Percentiles rank a stretch among this genome's conserved stretches.
Conservation (phyloP, 179 eudicot species). For the Nepenthes alata region DNA sequence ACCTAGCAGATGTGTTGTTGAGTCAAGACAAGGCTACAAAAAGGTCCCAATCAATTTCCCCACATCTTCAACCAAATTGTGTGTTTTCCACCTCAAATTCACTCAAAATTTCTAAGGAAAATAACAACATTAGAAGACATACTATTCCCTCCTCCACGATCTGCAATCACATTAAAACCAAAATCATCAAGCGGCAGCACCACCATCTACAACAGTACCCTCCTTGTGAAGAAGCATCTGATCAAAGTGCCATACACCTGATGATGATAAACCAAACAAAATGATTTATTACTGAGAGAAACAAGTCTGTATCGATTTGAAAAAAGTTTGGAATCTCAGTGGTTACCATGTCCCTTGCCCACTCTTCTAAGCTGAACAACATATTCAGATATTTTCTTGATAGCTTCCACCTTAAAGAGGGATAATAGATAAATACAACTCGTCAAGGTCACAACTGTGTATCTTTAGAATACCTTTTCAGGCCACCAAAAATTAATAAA, state of each 20-base stretch:
- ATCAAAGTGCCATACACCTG: slow-evolving; percentile 75
- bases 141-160: no score
- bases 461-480: neutral
- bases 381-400: slow-evolving; percentile 80
- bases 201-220: slow-evolving; percentile 17
- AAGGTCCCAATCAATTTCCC: no score
- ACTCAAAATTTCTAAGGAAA: no score
- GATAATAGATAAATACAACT: neutral
- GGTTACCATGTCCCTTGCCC: slow-evolving; percentile 89
- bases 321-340: neutral
- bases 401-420: slow-evolving; percentile 55
- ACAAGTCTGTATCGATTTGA: neutral
- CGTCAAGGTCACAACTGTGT: neutral
- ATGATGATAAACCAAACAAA: neutral
- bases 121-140: no score
- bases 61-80: no score
- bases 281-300: neutral
- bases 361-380: slow-evolving; percentile 84
- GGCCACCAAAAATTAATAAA: neutral
- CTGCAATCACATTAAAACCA: neutral
- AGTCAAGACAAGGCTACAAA: no score
- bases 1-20: no score
- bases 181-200: slow-evolving; percentile 11
- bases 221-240: slow-evolving; percentile 46
- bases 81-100: no score